A percentile compares a stretch with the other conserved stretches of the same genome.
These are phyloP conservation scores for Fomitopsis betulina DNA, from an alignment of 1,284 basidiomycete genomes.

Conservation along the genomic window DNA sequence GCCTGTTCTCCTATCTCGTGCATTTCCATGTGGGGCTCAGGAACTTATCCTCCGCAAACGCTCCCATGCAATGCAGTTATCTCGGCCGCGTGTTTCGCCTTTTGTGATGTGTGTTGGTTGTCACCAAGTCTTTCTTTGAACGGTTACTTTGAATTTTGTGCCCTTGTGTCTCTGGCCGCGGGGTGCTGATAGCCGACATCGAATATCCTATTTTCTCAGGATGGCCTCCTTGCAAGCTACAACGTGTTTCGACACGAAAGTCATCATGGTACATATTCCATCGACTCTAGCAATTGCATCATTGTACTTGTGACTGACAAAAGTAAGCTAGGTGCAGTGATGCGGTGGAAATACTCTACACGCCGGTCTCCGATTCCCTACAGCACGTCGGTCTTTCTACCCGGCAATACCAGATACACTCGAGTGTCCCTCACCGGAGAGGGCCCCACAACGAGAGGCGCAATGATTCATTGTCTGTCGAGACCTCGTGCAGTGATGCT, in stretches of 20 bases:
- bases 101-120: not conserved
- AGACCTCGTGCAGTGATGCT: not conserved
- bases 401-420: too few species aligned
- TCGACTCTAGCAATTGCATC: not conserved
- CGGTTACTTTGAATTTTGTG: not conserved
- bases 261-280: not conserved
- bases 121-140: not conserved
- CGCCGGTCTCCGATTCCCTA: too few species aligned
- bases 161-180: not conserved
- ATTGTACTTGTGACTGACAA: not conserved
- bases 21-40: not conserved
- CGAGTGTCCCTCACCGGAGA: too few species aligned
- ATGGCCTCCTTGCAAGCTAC: not conserved
- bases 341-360: not conserved
- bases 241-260: not conserved
- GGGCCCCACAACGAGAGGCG: not conserved
- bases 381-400: too few species aligned
- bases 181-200: constrained; percentile 4
- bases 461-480: not conserved
- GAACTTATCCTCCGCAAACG: not conserved
- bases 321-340: not conserved
- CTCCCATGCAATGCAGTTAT: not conserved
- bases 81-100: not conserved
- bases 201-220: not conserved
- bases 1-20: not conserved